Evolutionary conservation across 1,284 basidiomycete species (phyloP).

Genomic region (Fomitopsis pinicola): DNA sequence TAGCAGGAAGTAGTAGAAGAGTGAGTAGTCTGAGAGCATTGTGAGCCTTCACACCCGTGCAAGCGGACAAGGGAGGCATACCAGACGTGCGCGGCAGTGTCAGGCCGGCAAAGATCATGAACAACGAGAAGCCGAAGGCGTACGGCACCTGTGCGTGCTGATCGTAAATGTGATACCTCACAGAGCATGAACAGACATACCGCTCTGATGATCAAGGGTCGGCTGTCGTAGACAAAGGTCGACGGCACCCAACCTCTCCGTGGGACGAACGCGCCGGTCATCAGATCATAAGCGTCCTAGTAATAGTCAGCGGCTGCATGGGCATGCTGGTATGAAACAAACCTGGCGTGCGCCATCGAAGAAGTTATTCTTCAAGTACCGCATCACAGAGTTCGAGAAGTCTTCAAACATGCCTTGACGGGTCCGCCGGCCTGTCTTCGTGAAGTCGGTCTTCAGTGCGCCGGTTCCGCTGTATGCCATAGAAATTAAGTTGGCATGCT

Average conservation of each 20-base stretch:
- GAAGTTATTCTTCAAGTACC: slow-evolving; percentile 97
- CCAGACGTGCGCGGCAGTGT: slow-evolving; percentile 82
- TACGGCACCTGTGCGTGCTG: slow-evolving; percentile 70
- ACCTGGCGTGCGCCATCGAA: slow-evolving; percentile 92
- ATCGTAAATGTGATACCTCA: slow-evolving; percentile 3
- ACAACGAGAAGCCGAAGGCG: slow-evolving; percentile 74
- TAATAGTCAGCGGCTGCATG: slow-evolving; percentile 5
- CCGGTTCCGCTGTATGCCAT: slow-evolving; percentile 94
- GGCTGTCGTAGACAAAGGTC: slow-evolving; percentile 69
- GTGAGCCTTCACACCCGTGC: slow-evolving; percentile 37
- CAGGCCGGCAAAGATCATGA: slow-evolving; percentile 84
- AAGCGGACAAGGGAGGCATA: slow-evolving; percentile 34
- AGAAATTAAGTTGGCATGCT: slow-evolving; percentile 92
- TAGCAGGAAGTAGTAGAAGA: slow-evolving; percentile 75
- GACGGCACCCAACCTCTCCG: slow-evolving; percentile 58
- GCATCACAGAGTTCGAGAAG: slow-evolving; percentile 80
- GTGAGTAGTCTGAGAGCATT: slow-evolving; percentile 60
- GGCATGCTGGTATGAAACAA: slow-evolving; percentile 17
- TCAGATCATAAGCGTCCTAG: slow-evolving; percentile 90
- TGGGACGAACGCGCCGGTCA: slow-evolving; percentile 89
- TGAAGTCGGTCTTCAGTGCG: slow-evolving; percentile 97
- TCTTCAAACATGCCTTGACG: slow-evolving; percentile 81
- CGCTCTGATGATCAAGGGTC: slow-evolving; percentile 78
- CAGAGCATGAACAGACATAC: slow-evolving; percentile 42
- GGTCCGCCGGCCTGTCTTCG: slow-evolving; percentile 88